Evolutionary conservation across 2,329 filamentous ascomycete species (phyloP), one percentile per base, ranked within the genome.

Genomic region (Aspergillus terreus): DNA sequence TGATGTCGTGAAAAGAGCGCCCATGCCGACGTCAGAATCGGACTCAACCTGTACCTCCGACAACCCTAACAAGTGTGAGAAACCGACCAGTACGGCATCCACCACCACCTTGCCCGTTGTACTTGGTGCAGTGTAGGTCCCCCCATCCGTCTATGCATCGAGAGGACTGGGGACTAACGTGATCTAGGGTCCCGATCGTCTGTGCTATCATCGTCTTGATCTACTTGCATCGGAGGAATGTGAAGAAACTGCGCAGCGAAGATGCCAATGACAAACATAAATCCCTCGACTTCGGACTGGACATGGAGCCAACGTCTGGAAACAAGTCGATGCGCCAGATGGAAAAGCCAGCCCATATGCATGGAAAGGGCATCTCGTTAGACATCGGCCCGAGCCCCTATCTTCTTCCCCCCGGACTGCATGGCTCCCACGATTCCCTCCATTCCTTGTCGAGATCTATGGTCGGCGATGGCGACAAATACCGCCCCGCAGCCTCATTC

Each of bases 221-320:
- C 58, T 86, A 85, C 65, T 80, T 99, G 33, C 92, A 96, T 67
- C 83, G 90, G 47, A 82, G 90, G 68, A 87, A 90, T 63, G 73
- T 88, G 36, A 83, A 81, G 67, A 90, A 84, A 63, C 78, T 90
- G 57, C 78, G 78, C 50, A 75, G 79, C 52, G 94, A 99, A 73
- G 94, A 99, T 73, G 79, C 81, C 15, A 84, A 87, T 56, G 92
- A 96, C 70, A 89, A 90, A 60, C 90, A 95, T 71, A 92, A 87
- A 66, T 94, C 90, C 0, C 80, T 97, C 66, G 94, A 99, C 70
- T 99, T 96, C 67, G 94, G 94, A 33, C 73, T 96, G 65, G 90
- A 87, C 51, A 70, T 76, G 55, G 65, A 35, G 57, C 65, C 50
- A 38, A 52, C 53, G 56, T 58, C 43, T 76, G 65, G 66, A 21